phyloP scores from a whole-genome alignment of 2,329 filamentous ascomycete genomes.

The Phyllosticta citriasiana region DNA sequence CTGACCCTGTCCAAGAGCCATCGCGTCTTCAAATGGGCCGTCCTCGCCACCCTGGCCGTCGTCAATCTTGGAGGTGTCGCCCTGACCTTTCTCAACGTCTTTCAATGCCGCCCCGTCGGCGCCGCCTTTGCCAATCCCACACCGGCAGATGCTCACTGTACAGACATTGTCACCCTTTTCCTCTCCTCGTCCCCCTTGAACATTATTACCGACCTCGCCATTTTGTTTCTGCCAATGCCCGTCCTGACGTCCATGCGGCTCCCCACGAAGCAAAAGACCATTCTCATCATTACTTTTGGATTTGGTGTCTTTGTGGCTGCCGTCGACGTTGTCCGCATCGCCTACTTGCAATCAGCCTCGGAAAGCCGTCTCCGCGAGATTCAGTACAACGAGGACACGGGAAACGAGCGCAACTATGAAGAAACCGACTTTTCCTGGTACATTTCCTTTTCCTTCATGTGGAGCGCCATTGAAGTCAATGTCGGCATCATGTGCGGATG shows the following conservation, averaged over 20 bases:
- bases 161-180: conserved; percentile 53
- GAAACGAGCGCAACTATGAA: conserved; percentile 29
- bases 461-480: conserved; percentile 87
- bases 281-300: conserved; percentile 75
- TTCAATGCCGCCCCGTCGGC: conserved; percentile 69
- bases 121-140: conserved; percentile 53
- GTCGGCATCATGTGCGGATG: conserved; percentile 83
- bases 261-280: conserved; percentile 76
- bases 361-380: conserved; percentile 36
- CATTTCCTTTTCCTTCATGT: conserved; percentile 79
- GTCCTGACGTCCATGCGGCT: conserved; percentile 79
- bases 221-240: conserved; percentile 78
- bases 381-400: conserved; percentile 19
- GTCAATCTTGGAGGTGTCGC: conserved; percentile 72
- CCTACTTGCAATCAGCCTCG: conserved; percentile 71
- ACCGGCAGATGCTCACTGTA: conserved; percentile 42
- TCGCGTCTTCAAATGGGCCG: conserved; percentile 66
- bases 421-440: conserved; percentile 54
- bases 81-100: conserved; percentile 76
- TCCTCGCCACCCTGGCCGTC: conserved; percentile 65
- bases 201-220: conserved; percentile 80
- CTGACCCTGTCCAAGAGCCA: conserved; percentile 72
- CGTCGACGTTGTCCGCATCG: conserved; percentile 81
- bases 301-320: conserved; percentile 80
- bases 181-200: conserved; percentile 77